A percentile compares a stretch with the other conserved stretches of the same genome.
These are phyloP conservation scores for Paramecium biaurelia DNA, from an alignment of 73 alveolate species.

Conservation along the genomic window DNA sequence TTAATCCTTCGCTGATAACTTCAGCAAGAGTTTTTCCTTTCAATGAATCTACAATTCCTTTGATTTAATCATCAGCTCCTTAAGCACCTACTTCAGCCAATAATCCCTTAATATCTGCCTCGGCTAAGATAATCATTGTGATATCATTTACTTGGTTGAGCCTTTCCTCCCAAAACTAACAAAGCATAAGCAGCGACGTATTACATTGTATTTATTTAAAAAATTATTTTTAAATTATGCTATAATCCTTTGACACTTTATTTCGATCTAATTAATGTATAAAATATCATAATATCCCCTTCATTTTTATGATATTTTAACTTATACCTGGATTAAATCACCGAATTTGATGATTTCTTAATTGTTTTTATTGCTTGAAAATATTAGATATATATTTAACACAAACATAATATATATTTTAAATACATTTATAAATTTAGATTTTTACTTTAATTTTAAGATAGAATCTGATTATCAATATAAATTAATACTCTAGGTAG, in stretches of 20 bases:
- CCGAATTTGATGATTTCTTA: not conserved
- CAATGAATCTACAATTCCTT: not conserved
- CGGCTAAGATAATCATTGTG: constrained; percentile 8
- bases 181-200: constrained; percentile 57
- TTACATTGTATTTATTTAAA: constrained; percentile 37
- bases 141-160: constrained; percentile 34
- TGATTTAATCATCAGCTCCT: constrained; percentile 7
- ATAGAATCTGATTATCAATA: no score
- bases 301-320: no score
- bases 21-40: constrained; percentile 27
- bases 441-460: not conserved
- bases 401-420: no score
- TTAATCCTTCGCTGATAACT: constrained; percentile 42
- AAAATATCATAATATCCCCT: not conserved
- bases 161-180: constrained; percentile 47
- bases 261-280: not conserved
- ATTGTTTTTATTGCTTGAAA: not conserved
- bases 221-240: constrained; percentile 27
- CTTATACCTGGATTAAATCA: not conserved
- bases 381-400: no score
- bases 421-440: not conserved
- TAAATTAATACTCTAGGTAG: not conserved
- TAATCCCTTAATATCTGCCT: constrained; percentile 10
- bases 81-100: constrained; percentile 19
- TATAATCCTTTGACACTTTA: not conserved